Evolutionary conservation across 345 rosid genomes (phyloP).

Genomic region (Gossypium thurberi): DNA sequence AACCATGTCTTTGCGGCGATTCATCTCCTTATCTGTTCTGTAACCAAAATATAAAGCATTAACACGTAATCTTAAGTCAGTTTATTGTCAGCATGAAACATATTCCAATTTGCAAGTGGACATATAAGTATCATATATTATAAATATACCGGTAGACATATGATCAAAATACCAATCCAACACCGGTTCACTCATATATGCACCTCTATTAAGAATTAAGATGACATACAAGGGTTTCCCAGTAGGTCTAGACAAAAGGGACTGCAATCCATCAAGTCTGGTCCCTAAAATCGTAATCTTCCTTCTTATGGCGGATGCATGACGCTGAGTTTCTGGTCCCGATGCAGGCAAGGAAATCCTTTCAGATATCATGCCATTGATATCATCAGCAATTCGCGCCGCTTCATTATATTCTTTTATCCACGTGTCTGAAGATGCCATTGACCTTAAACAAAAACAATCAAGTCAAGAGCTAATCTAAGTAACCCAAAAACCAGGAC

Average conservation of each 20-base stretch:
- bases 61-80: neutral
- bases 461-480: slow-evolving; percentile 1
- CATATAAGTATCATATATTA: neutral
- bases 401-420: slow-evolving; percentile 78
- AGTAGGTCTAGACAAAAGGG: slow-evolving; percentile 59
- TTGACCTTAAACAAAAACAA: slow-evolving; percentile 21
- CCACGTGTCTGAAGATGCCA: slow-evolving; percentile 83
- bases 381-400: slow-evolving; percentile 53
- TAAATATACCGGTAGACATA: neutral
- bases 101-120: neutral
- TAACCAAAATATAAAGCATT: neutral
- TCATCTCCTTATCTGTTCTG: slow-evolving; percentile 95
- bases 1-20: slow-evolving; percentile 83
- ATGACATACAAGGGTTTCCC: slow-evolving; percentile 59
- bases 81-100: neutral
- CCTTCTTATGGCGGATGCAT: slow-evolving; percentile 47
- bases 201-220: neutral
- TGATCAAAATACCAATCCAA: neutral
- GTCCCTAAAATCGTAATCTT: slow-evolving; percentile 86
- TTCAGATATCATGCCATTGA: slow-evolving; percentile 73
- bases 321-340: slow-evolving; percentile 52
- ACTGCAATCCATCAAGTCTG: slow-evolving; percentile 65
- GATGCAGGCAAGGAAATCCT: slow-evolving; percentile 41
- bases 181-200: neutral
- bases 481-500: neutral